Evolutionary conservation across 225 moss, liverwort and hornwort species (phyloP), one percentile per base, ranked within the genome.

Genomic region (Pleurozium schreberi): DNA sequence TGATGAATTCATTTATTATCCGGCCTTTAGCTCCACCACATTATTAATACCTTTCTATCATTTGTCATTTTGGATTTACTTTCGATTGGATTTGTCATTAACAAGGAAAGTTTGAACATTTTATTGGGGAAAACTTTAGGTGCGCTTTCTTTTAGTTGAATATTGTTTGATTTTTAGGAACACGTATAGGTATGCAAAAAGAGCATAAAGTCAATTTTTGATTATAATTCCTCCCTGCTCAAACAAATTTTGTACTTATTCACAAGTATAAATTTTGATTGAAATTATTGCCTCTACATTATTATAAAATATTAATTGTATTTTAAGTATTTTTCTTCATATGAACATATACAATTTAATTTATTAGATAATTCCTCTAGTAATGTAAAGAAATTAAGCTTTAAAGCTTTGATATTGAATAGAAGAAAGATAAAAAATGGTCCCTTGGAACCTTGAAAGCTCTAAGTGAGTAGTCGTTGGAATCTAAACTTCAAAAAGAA

Each of bases 301-400:
- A 67, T 38, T 38, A 38, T 67, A 38, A 38, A 36, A 38, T 17
- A 66, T 38, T 66, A 5, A 66, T 1, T 36, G 2, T 5, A 10
- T 17, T 66, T 38, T 38, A 36, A 36, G 66, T 4, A 36, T 36
- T 66, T 36, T 33, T 20, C 11, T 20, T 10, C 6, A 38, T 38
- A 38, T n/a, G 3, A 21, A 11, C 10, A 11, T 21, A n/a, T 22
- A 22, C 6, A 22, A n/a, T n/a, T 68, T 12, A 68, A n/a, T 68
- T n/a, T 68, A n/a, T 68, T 3, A n/a, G 5, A 2, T 7, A n/a
- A n/a, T n/a, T n/a, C n/a, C 18, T n/a, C 1, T 18, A 12, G 8
- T 3, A 40, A 7, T 68, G 12, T n/a, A 23, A 68, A n/a, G 8
- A 68, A 68, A 23, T 23, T 4, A 68, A 23, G 40, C 23, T 40